Percentiles rank a stretch among this genome's conserved stretches.
These are phyloP conservation scores for Fistulinella prunicolor DNA, from an alignment of 768 basidiomycete genomes.

Conservation along the genomic window DNA sequence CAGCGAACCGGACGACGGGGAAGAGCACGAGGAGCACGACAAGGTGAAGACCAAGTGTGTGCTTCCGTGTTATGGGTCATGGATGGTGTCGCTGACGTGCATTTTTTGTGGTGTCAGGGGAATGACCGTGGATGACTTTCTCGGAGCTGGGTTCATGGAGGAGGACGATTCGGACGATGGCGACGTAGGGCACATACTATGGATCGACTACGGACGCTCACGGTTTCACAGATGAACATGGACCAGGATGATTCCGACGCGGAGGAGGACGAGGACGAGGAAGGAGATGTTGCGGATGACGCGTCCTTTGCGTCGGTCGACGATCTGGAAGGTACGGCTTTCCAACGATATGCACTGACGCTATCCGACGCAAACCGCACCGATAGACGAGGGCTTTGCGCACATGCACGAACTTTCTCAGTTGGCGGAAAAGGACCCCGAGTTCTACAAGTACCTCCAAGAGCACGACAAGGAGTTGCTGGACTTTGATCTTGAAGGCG, in stretches of 20 bases:
- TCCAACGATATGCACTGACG: not conserved
- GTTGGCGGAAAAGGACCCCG: slow-evolving; percentile 95
- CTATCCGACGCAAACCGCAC: not conserved
- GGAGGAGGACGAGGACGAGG: slow-evolving; percentile 43
- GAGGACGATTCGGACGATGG: slow-evolving; percentile 47
- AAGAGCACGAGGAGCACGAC: not conserved
- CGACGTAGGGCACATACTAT: slow-evolving; percentile 24
- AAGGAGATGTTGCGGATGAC: slow-evolving; percentile 47
- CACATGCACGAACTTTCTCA: slow-evolving; percentile 84
- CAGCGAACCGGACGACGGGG: no score
- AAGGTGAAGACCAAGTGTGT: slow-evolving; percentile 13
- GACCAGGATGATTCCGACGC: slow-evolving; percentile 31
- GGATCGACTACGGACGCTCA: slow-evolving; percentile 1
- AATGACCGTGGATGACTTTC: slow-evolving; percentile 76
- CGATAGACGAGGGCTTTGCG: slow-evolving; percentile 61
- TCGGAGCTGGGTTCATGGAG: slow-evolving; percentile 72
- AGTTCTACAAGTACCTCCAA: slow-evolving; percentile 96
- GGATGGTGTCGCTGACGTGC: slow-evolving; percentile 6
- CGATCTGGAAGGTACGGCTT: slow-evolving; percentile 59
- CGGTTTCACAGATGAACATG: slow-evolving; percentile 18
- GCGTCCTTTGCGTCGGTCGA: slow-evolving; percentile 78
- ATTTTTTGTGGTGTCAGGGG: slow-evolving; percentile 30
- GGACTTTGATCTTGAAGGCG: slow-evolving; percentile 59
- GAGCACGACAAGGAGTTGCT: slow-evolving; percentile 94
- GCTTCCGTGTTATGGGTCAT: not conserved